These are phyloP conservation scores for Firmiana major DNA, from an alignment of 345 rosid genomes.

Conservation along the genomic window DNA sequence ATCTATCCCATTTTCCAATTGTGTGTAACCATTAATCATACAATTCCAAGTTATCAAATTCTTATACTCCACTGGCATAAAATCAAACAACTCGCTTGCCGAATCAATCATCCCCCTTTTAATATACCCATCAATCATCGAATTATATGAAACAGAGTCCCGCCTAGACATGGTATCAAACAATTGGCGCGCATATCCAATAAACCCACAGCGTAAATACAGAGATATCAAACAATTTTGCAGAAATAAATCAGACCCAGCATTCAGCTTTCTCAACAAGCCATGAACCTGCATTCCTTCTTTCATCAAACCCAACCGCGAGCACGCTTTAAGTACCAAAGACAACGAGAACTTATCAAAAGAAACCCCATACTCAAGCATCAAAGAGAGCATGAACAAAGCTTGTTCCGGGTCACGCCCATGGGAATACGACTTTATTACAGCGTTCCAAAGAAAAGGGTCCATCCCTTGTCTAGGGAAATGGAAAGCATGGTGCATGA, in stretches of 20 bases:
- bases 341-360: conserved; percentile 34
- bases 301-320: conserved; percentile 18
- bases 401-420: conserved; percentile 32
- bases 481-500: conserved; percentile 15
- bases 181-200: conserved; percentile 31
- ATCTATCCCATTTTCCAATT: conserved; percentile 28
- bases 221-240: conserved; percentile 34
- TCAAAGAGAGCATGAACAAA: conserved; percentile 28
- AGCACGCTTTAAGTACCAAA: conserved; percentile 40
- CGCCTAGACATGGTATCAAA: conserved; percentile 34
- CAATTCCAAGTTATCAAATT: conserved; percentile 40
- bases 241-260: conserved; percentile 38
- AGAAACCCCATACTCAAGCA: conserved; percentile 33
- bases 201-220: conserved; percentile 34
- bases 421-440: conserved; percentile 38
- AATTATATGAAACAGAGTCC: conserved; percentile 43
- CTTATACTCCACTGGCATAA: conserved; percentile 30
- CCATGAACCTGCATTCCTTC: conserved; percentile 43
- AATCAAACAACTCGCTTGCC: neutral
- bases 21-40: conserved; percentile 32
- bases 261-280: conserved; percentile 31
- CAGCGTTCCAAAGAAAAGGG: conserved; percentile 37
- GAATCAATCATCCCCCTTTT: conserved; percentile 5
- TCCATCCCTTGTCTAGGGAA: conserved; percentile 10
- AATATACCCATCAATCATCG: conserved; percentile 37